These are phyloP conservation scores for Neurospora sp. DNA, from an alignment of 495 filamentous ascomycete species.

Conservation along the genomic window DNA sequence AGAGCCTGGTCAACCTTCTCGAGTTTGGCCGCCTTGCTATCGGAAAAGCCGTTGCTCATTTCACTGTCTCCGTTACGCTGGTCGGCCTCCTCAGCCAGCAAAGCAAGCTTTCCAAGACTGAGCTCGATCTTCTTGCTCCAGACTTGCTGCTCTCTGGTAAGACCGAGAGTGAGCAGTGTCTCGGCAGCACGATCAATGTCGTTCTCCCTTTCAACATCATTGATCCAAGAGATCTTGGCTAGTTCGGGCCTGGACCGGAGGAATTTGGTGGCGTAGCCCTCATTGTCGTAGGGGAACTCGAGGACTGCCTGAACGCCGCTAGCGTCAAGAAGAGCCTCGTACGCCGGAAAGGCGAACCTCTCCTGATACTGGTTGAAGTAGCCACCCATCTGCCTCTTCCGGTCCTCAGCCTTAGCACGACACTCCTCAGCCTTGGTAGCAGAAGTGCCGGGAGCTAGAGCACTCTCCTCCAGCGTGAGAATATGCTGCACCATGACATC, in stretches of 20 bases:
- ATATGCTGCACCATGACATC: slow-evolving; percentile 41
- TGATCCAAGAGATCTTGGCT: slow-evolving; percentile 83
- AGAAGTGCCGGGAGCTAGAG: slow-evolving; percentile 9
- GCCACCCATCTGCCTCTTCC: slow-evolving; percentile 33
- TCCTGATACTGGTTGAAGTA: slow-evolving; percentile 68
- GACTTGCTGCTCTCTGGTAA: slow-evolving; percentile 56
- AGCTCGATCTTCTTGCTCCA: slow-evolving; percentile 88
- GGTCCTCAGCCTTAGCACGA: slow-evolving; percentile 19
- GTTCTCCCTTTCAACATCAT: slow-evolving; percentile 65
- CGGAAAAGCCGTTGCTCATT: slow-evolving; percentile 19
- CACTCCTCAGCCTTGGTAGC: slow-evolving; percentile 16
- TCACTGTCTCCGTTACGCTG: slow-evolving; percentile 19
- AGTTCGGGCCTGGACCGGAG: slow-evolving; percentile 57
- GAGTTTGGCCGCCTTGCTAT: slow-evolving; percentile 21
- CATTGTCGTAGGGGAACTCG: slow-evolving; percentile 49
- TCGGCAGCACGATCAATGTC: slow-evolving; percentile 61
- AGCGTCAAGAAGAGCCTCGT: slow-evolving; percentile 58
- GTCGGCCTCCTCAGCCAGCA: slow-evolving; percentile 48
- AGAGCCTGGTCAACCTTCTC: slow-evolving; percentile 48
- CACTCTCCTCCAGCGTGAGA: slow-evolving; percentile 18
- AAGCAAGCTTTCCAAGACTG: slow-evolving; percentile 74
- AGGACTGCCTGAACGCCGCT: slow-evolving; percentile 58
- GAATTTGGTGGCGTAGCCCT: slow-evolving; percentile 60
- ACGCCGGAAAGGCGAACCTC: slow-evolving; percentile 69
- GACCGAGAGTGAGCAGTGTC: slow-evolving; percentile 53